phyloP scores from a whole-genome alignment of 2,329 filamentous ascomycete genomes.

The Penicillium sp. region DNA sequence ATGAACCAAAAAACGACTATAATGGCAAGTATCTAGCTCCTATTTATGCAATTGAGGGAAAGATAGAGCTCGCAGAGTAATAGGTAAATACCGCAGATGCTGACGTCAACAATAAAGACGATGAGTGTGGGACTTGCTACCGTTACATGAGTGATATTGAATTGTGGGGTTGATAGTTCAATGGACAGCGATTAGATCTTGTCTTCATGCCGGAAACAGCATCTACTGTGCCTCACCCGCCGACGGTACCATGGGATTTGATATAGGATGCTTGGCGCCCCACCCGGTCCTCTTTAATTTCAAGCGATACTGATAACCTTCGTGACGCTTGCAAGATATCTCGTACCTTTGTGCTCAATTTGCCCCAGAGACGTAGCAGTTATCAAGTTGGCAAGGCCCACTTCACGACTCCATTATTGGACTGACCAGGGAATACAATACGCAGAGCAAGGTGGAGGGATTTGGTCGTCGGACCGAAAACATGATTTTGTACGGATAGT shows the following conservation, averaged over 20 bases:
- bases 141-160: slow-evolving; percentile 3
- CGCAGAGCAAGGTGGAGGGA: not conserved
- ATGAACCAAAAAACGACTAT: not conserved
- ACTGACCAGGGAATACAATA: not conserved
- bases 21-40: not conserved
- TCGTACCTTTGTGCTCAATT: not conserved
- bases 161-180: not conserved
- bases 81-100: not conserved
- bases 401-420: not conserved
- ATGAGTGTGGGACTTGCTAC: not conserved
- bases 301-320: not conserved
- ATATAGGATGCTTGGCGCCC: not conserved
- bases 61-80: not conserved
- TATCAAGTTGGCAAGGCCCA: not conserved
- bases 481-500: not conserved
- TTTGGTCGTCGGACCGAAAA: not conserved
- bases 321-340: not conserved
- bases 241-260: not conserved
- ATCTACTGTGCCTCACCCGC: not conserved
- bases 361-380: not conserved
- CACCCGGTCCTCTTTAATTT: not conserved
- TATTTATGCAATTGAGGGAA: not conserved
- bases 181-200: not conserved
- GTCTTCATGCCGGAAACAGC: not conserved
- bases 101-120: not conserved